Conservation (phyloP, 2,329 filamentous ascomycete species). For the Sporothrix humicola region DNA sequence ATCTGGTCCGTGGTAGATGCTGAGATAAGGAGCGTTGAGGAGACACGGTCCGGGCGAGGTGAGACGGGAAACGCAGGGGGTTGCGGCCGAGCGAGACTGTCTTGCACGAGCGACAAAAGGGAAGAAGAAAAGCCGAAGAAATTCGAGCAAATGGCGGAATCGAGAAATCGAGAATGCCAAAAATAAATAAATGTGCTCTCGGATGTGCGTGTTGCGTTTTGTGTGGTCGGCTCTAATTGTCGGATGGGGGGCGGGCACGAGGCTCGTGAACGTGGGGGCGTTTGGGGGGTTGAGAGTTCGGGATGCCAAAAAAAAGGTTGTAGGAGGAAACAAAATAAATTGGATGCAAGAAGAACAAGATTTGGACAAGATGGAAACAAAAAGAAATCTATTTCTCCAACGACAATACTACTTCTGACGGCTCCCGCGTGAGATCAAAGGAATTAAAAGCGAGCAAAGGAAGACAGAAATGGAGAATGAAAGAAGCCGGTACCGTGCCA, state of each 20-base stretch:
- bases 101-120: not conserved
- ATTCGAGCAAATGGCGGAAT: not conserved
- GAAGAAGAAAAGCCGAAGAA: not conserved
- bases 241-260: constrained; percentile 1
- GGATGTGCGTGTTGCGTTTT: not conserved
- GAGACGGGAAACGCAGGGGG: constrained; percentile 26
- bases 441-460: not conserved
- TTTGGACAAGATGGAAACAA: not conserved
- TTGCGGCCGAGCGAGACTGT: constrained; percentile 20
- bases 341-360: not conserved
- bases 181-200: not conserved
- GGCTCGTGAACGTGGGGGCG: constrained; percentile 25
- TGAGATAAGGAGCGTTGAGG: constrained; percentile 14
- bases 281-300: not conserved
- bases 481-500: not conserved
- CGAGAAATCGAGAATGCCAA: too few species aligned
- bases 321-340: not conserved
- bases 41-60: not conserved
- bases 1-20: constrained; percentile 11
- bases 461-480: not conserved
- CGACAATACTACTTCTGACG: not conserved
- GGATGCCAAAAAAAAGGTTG: not conserved
- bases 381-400: constrained; percentile 16
- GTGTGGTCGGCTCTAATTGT: constrained; percentile 11
- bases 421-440: constrained; percentile 22